Base-by-base conservation (phyloP, 2,329 filamentous ascomycete species). In the Salinomyces thailandicus region DNA sequence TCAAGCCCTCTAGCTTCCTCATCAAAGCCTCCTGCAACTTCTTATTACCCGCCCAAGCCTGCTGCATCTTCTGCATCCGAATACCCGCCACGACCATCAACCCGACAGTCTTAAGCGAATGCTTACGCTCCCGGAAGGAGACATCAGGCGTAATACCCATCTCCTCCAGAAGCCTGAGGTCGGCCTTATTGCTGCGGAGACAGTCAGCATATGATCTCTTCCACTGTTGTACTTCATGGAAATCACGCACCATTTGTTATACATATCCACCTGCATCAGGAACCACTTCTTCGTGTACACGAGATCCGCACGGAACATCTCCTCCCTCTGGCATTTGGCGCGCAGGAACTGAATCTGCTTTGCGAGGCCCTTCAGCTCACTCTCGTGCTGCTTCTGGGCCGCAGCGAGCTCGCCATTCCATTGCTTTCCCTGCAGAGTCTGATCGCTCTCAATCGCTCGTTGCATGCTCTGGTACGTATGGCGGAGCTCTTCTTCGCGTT, bases 301-400 rank as follows among this genome's bases (percentile, higher is more conserved):
- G 19, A 89, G 74, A 52, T 87, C 84, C 44, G 73, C 72, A 28
- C 91, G 74, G 62, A 96, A 79, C 34, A 73, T 75, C 49, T 84
- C 77, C 61, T 95, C 89, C 19, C 91, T 75, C 55, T 76, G 72
- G 64, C 82, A 83, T 35, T 81, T 77, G 2, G 85, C 84, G 51
- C 86, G 77, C 58, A 96, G 76, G 77, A 84, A 96, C 52, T 86
- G 75, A 57, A 96, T 89, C 62, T 96, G 87, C 63, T 91, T 82
- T 36, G 77, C 75, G 55, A 96, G 71, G 13, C 89, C 89, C 48
- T 79, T 76, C 36, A 95, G 66, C 62, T 93, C 84, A 59, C 78
- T 79, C 51, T 71, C 67, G 58, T 91, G 84, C 30, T 73, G 68
- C 47, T 75, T 75, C 51, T 85, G 77, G 31, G 80, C 77, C 38